These are phyloP conservation scores for Stemphylium beticola DNA, from an alignment of 2,329 filamentous ascomycete species.

Conservation along the genomic window DNA sequence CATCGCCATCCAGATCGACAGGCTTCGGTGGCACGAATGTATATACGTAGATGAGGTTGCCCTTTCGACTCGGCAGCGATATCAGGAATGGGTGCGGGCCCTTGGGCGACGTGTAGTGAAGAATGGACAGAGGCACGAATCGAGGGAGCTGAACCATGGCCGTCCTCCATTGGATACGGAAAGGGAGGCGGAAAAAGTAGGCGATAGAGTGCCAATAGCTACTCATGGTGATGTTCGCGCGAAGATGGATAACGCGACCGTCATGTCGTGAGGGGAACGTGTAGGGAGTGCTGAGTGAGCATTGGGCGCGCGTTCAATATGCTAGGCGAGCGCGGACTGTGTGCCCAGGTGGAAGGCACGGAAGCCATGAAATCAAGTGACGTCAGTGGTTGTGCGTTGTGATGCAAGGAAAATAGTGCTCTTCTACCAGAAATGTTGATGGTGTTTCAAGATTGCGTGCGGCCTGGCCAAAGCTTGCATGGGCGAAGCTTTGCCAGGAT, in stretches of 20 bases:
- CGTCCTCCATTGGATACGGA: constrained; percentile 43
- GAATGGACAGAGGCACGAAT: constrained; percentile 45
- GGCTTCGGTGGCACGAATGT: constrained; percentile 50
- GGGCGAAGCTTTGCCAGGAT: constrained; percentile 6
- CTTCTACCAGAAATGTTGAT: not conserved
- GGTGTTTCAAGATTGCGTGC: not conserved
- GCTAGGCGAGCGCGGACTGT: constrained; percentile 8
- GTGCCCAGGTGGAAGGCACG: constrained; percentile 12
- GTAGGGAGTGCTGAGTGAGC: constrained; percentile 10
- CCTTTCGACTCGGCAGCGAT: constrained; percentile 49
- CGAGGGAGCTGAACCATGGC: constrained; percentile 47
- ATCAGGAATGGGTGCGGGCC: constrained; percentile 53
- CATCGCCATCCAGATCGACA: constrained; percentile 34
- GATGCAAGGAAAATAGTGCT: not conserved
- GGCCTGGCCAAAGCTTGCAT: constrained; percentile 9
- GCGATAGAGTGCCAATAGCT: constrained; percentile 38
- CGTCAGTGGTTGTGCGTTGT: constrained; percentile 8
- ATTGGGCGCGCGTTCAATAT: not conserved
- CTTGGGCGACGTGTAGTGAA: constrained; percentile 49
- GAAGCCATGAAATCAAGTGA: constrained; percentile 9
- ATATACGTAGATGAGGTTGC: constrained; percentile 49
- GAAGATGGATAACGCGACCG: not conserved
- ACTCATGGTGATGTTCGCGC: constrained; percentile 32
- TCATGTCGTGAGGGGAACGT: constrained; percentile 7
- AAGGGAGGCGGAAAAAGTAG: constrained; percentile 47